These are phyloP conservation scores for Pseudogymnoascus sp. DNA, from an alignment of 2,329 filamentous ascomycete species.

Conservation along the genomic window DNA sequence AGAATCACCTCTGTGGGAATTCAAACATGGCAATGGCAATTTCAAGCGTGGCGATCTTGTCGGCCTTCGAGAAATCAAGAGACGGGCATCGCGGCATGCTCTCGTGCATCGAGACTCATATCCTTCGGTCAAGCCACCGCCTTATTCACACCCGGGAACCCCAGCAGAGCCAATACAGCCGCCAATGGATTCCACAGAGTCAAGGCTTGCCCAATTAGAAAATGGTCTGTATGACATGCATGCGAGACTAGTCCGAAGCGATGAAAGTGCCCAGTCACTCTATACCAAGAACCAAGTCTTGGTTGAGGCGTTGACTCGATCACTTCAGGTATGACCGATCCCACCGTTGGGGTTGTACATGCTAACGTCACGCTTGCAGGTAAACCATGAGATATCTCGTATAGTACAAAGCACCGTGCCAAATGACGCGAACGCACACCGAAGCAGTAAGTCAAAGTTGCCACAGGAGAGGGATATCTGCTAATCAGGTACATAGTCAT, in stretches of 20 bases:
- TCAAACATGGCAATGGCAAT: conserved; percentile 94
- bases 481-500: conserved; percentile 38
- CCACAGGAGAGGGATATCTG: conserved; percentile 11
- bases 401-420: conserved; percentile 66
- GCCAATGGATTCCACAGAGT: conserved; percentile 65
- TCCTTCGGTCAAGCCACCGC: conserved; percentile 61
- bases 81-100: conserved; percentile 83
- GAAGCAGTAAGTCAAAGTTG: conserved; percentile 58
- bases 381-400: conserved; percentile 76
- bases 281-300: conserved; percentile 73
- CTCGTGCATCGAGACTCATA: conserved; percentile 89
- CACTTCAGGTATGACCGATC: conserved; percentile 47
- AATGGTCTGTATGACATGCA: conserved; percentile 75
- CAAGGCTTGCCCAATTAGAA: conserved; percentile 66
- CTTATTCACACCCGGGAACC: conserved; percentile 70
- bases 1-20: conserved; percentile 94
- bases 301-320: conserved; percentile 69
- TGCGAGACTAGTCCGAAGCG: conserved; percentile 65
- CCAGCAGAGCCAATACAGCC: conserved; percentile 69
- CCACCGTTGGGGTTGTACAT: conserved; percentile 13
- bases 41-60: conserved; percentile 93
- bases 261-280: conserved; percentile 73
- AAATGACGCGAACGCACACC: conserved; percentile 67
- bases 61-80: conserved; percentile 88
- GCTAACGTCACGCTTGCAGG: conserved; percentile 40